Conservation (phyloP, 2,329 filamentous ascomycete species). For the Colletotrichum graminicola region DNA sequence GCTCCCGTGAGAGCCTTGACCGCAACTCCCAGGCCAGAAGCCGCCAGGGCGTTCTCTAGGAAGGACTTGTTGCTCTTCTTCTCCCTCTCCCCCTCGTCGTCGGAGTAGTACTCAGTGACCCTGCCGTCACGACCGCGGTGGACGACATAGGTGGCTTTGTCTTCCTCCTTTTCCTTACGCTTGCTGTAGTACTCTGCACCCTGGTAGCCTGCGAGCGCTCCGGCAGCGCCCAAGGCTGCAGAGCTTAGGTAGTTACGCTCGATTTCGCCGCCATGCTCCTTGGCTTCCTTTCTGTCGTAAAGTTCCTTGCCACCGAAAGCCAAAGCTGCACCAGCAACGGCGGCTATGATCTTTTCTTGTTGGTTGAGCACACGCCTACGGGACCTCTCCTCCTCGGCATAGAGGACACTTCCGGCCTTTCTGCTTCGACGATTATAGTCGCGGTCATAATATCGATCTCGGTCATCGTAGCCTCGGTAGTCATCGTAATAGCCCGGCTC, state of each 20-base stretch:
- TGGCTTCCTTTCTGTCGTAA: slow-evolving; percentile 72
- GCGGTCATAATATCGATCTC: slow-evolving; percentile 60
- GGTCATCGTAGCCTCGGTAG: slow-evolving; percentile 58
- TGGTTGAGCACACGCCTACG: slow-evolving; percentile 66
- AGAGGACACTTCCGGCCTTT: slow-evolving; percentile 63
- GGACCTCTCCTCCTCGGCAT: slow-evolving; percentile 69
- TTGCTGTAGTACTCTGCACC: slow-evolving; percentile 74
- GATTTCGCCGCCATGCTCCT: slow-evolving; percentile 61
- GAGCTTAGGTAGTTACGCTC: slow-evolving; percentile 71
- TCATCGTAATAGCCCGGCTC: slow-evolving; percentile 71
- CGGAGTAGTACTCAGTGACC: slow-evolving; percentile 67
- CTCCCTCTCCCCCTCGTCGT: slow-evolving; percentile 65
- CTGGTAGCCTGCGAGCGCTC: slow-evolving; percentile 73
- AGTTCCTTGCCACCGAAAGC: slow-evolving; percentile 76
- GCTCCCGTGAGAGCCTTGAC: slow-evolving; percentile 70
- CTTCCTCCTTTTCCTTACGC: slow-evolving; percentile 66
- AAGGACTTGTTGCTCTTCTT: slow-evolving; percentile 75
- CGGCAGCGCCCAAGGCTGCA: slow-evolving; percentile 72
- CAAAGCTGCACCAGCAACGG: slow-evolving; percentile 73
- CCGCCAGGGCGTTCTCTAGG: slow-evolving; percentile 71
- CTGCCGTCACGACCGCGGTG: slow-evolving; percentile 67
- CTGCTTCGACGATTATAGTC: slow-evolving; percentile 62
- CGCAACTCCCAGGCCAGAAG: slow-evolving; percentile 71
- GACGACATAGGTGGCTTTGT: slow-evolving; percentile 65
- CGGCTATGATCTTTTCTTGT: slow-evolving; percentile 75